These are phyloP conservation scores for Bimuria novae-zelandiae DNA, from an alignment of 2,329 filamentous ascomycete genomes.

Conservation along the genomic window DNA sequence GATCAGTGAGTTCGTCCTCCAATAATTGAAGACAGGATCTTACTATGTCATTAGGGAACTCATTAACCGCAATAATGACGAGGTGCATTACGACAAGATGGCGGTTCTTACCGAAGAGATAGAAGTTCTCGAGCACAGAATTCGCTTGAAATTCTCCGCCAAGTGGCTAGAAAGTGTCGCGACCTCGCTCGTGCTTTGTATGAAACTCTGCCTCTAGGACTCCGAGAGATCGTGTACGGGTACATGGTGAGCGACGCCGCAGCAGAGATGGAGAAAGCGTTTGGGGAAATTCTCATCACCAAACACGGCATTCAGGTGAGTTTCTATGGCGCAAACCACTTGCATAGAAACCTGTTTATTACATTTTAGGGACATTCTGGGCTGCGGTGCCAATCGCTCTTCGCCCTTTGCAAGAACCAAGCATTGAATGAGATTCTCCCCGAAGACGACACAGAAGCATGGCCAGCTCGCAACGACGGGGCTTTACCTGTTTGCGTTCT, in stretches of 20 bases:
- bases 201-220: background rate
- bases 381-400: too few species aligned
- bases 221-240: background rate
- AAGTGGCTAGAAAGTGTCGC: background rate
- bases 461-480: background rate
- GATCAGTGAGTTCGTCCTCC: too few species aligned
- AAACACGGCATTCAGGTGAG: background rate
- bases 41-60: too few species aligned
- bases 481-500: background rate
- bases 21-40: too few species aligned
- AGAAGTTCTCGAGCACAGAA: background rate
- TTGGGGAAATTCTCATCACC: background rate
- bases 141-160: background rate
- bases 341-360: too few species aligned
- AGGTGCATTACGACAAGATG: background rate
- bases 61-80: background rate
- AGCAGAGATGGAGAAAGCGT: background rate
- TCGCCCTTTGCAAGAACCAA: background rate
- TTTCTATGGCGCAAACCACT: background rate
- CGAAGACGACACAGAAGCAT: background rate
- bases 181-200: background rate
- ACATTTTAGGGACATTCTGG: background rate
- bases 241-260: background rate
- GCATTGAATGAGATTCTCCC: background rate
- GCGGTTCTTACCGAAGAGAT: background rate